phyloP scores from a whole-genome alignment of 768 basidiomycete species.

The Sporobolomyces phaffii region DNA sequence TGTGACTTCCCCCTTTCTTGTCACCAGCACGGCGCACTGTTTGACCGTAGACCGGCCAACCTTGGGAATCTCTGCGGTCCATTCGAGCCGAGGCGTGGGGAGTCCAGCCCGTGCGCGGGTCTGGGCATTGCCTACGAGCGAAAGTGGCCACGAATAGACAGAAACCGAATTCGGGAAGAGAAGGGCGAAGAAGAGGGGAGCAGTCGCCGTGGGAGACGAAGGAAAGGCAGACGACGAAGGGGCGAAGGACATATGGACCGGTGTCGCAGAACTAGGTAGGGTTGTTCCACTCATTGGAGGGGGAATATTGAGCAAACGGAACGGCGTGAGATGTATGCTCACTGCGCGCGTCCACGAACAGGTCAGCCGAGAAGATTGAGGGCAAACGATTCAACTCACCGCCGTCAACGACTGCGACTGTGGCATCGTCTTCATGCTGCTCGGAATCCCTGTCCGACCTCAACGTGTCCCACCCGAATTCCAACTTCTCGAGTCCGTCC shows the following conservation, averaged over 20 bases:
- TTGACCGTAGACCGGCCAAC: neutral
- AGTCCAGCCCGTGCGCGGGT: slow-evolving; percentile 15
- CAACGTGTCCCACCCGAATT: slow-evolving; percentile 73
- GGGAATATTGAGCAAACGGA: slow-evolving; percentile 88
- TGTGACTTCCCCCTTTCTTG: neutral
- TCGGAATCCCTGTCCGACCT: slow-evolving; percentile 59
- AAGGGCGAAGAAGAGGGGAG: slow-evolving; percentile 52
- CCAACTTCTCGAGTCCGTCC: slow-evolving; percentile 56
- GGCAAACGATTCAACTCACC: slow-evolving; percentile 51
- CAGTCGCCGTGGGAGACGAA: slow-evolving; percentile 51
- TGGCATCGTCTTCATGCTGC: slow-evolving; percentile 61
- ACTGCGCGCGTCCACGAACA: slow-evolving; percentile 50
- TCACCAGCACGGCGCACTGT: slow-evolving; percentile 19
- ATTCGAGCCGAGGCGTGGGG: slow-evolving; percentile 1
- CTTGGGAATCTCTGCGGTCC: neutral
- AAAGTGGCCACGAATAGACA: slow-evolving; percentile 62
- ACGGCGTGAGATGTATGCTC: slow-evolving; percentile 75
- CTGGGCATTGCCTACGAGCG: slow-evolving; percentile 4
- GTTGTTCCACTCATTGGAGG: slow-evolving; percentile 83
- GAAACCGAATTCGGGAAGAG: slow-evolving; percentile 65
- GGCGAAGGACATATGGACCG: slow-evolving; percentile 65
- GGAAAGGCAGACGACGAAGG: slow-evolving; percentile 54
- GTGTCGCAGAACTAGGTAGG: slow-evolving; percentile 45
- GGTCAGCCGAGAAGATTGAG: neutral
- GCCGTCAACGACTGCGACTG: slow-evolving; percentile 84